A percentile compares a stretch with the other conserved stretches of the same genome.
These are phyloP conservation scores for Pseudocercospora pini-densiflorae DNA, from an alignment of 2,329 filamentous ascomycete species.

Conservation along the genomic window DNA sequence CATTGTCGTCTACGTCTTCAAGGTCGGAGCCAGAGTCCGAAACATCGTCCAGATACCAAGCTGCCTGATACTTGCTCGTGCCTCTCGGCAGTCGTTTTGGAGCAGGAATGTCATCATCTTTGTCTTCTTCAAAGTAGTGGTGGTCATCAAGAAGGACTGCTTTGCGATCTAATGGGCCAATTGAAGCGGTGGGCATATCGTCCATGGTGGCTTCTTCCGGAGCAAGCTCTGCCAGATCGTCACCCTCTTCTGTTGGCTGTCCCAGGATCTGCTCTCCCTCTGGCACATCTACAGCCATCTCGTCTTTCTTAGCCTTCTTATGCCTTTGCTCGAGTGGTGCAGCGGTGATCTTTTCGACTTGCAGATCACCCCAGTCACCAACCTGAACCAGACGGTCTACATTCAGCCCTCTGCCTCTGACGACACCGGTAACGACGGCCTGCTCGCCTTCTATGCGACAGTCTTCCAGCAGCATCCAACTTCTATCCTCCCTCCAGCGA, in stretches of 20 bases:
- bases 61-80: constrained; percentile 91
- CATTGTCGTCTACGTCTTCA: constrained; percentile 62
- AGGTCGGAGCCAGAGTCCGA: constrained; percentile 86
- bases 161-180: constrained; percentile 62
- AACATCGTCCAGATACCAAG: constrained; percentile 86
- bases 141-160: constrained; percentile 95
- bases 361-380: constrained; percentile 91
- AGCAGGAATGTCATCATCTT: constrained; percentile 62
- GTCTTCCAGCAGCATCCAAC: constrained; percentile 91
- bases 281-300: constrained; percentile 71
- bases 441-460: constrained; percentile 68
- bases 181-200: constrained; percentile 60
- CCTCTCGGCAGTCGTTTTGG: constrained; percentile 84
- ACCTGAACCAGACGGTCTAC: constrained; percentile 88
- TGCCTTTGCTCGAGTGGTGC: constrained; percentile 67
- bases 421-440: constrained; percentile 72
- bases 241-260: constrained; percentile 75
- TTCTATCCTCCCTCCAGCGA: constrained; percentile 92
- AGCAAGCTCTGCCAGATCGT: constrained; percentile 81
- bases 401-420: constrained; percentile 85
- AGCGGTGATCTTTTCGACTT: constrained; percentile 85
- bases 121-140: constrained; percentile 95
- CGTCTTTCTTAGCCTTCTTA: constrained; percentile 56
- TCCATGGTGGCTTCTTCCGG: constrained; percentile 84
- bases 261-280: constrained; percentile 66